A percentile compares a stretch with the other conserved stretches of the same genome.
Conservation (phyloP, 2,329 filamentous ascomycete genomes). For the Pyricularia grisea region DNA sequence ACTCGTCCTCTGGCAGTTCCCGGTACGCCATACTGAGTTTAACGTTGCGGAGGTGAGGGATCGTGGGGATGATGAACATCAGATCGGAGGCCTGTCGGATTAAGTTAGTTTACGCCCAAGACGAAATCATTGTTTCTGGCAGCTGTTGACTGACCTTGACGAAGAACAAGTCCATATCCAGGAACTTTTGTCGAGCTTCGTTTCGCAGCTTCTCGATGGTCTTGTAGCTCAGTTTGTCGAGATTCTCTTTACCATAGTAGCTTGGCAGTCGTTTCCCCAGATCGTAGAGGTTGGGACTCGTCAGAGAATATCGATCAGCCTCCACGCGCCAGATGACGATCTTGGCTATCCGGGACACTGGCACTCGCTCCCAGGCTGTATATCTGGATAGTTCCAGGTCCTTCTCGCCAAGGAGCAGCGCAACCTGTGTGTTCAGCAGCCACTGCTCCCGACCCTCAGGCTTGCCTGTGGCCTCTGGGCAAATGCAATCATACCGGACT, state of each 20-base stretch:
- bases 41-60: slow-evolving; percentile 48
- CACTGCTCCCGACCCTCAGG: slow-evolving; percentile 54
- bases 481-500: slow-evolving; percentile 55
- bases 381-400: slow-evolving; percentile 51
- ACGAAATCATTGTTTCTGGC: neutral
- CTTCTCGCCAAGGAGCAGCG: slow-evolving; percentile 55
- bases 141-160: slow-evolving; percentile 41
- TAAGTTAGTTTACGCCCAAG: neutral
- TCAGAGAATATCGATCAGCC: slow-evolving; percentile 45
- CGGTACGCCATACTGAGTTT: slow-evolving; percentile 49
- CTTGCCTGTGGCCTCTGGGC: slow-evolving; percentile 39
- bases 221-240: slow-evolving; percentile 31
- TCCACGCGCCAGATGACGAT: slow-evolving; percentile 50
- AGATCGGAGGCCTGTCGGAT: slow-evolving; percentile 47
- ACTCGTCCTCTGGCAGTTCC: slow-evolving; percentile 45
- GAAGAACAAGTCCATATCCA: slow-evolving; percentile 54
- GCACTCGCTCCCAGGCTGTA: slow-evolving; percentile 47
- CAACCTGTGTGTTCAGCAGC: slow-evolving; percentile 56
- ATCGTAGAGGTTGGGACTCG: slow-evolving; percentile 37
- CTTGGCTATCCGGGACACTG: slow-evolving; percentile 46
- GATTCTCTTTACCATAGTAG: slow-evolving; percentile 39
- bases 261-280: slow-evolving; percentile 42
- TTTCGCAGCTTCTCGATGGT: slow-evolving; percentile 35
- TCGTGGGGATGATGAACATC: slow-evolving; percentile 45
- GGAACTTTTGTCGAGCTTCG: slow-evolving; percentile 43